Evolutionary conservation across 257 asterid species (phyloP).

Genomic region (Lithospermum erythrorhizon): DNA sequence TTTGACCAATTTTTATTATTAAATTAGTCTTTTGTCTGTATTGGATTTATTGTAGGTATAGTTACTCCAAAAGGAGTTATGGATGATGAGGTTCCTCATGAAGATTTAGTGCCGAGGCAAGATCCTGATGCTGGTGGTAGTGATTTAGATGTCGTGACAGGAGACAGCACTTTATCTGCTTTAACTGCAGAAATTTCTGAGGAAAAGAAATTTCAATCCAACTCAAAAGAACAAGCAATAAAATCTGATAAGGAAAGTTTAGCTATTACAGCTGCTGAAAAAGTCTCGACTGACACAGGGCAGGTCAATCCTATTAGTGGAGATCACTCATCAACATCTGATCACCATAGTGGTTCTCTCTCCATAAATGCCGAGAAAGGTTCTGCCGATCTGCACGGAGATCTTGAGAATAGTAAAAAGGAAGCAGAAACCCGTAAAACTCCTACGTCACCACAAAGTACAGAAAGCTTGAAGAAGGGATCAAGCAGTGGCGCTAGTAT

Average conservation of each 20-base stretch:
- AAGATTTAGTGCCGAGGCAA: constrained; percentile 17
- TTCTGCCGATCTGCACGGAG: not conserved
- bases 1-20: too few species aligned
- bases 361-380: not conserved
- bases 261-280: constrained; percentile 10
- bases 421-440: not conserved
- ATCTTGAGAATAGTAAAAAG: not conserved
- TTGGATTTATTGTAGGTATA: constrained; percentile 3
- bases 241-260: constrained; percentile 12
- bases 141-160: not conserved
- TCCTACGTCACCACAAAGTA: not conserved
- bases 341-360: not conserved
- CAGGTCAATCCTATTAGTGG: not conserved
- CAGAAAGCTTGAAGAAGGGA: not conserved
- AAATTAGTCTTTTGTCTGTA: too few species aligned
- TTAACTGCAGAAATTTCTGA: not conserved
- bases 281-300: constrained; percentile 14
- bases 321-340: not conserved
- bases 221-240: constrained; percentile 7
- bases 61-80: constrained; percentile 22
- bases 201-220: constrained; percentile 12
- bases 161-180: not conserved
- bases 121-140: not conserved
- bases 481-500: not conserved
- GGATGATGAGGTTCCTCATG: constrained; percentile 21